A percentile compares a stretch with the other conserved stretches of the same genome.
Conservation (phyloP, 2,329 filamentous ascomycete genomes). For the Rhinocladiella similis region DNA sequence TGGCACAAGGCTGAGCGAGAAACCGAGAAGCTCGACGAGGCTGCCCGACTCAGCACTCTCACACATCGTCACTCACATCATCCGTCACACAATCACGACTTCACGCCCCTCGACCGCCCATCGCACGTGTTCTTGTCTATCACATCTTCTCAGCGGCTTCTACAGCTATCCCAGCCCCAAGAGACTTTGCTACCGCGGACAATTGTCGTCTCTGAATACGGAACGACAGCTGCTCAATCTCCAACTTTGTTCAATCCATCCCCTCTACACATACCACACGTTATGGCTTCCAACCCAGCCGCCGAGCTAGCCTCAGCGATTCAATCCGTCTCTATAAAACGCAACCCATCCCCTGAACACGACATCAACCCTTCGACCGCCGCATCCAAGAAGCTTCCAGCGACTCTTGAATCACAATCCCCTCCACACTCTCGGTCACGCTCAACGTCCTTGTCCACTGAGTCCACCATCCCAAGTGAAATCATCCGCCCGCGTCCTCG, state of each 20-base stretch:
- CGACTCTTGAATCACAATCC: conserved; percentile 37
- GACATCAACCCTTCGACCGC: conserved; percentile 81
- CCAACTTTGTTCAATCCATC: background rate
- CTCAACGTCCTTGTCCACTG: conserved; percentile 41
- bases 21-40: background rate
- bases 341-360: conserved; percentile 67
- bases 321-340: conserved; percentile 77
- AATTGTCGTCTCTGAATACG: too few species aligned
- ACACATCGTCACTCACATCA: background rate
- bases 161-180: too few species aligned
- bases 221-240: too few species aligned
- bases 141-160: too few species aligned
- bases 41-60: background rate
- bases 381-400: conserved; percentile 65
- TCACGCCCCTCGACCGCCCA: too few species aligned
- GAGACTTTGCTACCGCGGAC: too few species aligned
- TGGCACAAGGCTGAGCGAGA: background rate
- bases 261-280: conserved; percentile 6
- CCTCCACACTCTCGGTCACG: conserved; percentile 38
- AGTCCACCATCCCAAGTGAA: conserved; percentile 48
- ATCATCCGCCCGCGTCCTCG: conserved; percentile 43
- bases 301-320: conserved; percentile 74
- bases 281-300: conserved; percentile 59
- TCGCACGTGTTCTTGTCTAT: too few species aligned
- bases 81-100: too few species aligned